Conservation (phyloP, 345 rosid genomes). For the Eucalyptus cloeziana region DNA sequence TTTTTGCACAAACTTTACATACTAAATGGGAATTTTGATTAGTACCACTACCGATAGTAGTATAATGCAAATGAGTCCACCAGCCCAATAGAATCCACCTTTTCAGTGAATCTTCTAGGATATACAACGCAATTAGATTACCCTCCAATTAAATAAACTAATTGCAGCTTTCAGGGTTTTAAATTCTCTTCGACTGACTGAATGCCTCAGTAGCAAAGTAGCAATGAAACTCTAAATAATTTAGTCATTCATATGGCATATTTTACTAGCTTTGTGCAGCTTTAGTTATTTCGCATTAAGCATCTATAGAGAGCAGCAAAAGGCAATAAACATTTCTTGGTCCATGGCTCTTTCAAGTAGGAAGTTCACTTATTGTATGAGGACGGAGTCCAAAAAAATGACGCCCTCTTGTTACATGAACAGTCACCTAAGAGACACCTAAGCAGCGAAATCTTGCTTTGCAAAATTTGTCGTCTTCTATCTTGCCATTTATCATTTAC, state of each 20-base stretch:
- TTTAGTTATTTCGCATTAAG: not conserved
- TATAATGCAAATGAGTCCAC: not conserved
- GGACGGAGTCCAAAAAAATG: constrained; percentile 13
- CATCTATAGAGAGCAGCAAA: not conserved
- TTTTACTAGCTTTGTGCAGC: not conserved
- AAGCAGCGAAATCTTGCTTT: constrained; percentile 5
- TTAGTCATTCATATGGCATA: not conserved
- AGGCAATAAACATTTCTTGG: not conserved
- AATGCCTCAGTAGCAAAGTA: not conserved
- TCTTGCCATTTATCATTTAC: not conserved
- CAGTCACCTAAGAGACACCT: not conserved
- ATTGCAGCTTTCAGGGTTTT: not conserved
- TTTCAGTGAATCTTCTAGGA: not conserved
- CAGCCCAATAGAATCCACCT: not conserved
- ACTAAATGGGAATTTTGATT: not conserved
- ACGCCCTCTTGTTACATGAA: not conserved
- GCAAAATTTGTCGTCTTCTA: constrained; percentile 2
- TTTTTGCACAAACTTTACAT: not conserved
- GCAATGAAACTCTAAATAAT: not conserved
- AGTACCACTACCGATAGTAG: not conserved
- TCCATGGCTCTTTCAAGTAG: not conserved
- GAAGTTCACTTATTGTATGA: constrained; percentile 5
- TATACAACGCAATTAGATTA: not conserved
- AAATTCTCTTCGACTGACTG: not conserved
- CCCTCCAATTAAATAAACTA: not conserved